These are phyloP conservation scores for Aspergillus campestris DNA, from an alignment of 495 filamentous ascomycete genomes.

Conservation along the genomic window DNA sequence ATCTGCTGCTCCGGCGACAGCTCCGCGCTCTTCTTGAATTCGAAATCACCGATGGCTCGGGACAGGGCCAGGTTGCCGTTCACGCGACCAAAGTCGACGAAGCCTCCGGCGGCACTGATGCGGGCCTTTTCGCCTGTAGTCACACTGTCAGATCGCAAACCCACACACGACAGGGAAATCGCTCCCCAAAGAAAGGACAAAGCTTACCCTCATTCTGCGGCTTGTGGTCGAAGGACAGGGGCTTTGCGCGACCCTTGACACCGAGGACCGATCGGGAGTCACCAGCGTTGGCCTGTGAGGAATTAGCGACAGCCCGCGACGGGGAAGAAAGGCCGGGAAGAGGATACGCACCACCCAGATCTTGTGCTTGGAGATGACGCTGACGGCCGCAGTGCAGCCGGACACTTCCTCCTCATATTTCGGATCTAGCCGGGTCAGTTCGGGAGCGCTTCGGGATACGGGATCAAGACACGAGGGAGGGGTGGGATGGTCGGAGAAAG, in stretches of 20 bases:
- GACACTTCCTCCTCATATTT: constrained; percentile 97
- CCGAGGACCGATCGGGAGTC: constrained; percentile 92
- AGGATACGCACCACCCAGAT: constrained; percentile 77
- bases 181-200: background rate
- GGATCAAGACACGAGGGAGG: no score
- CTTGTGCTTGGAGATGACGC: constrained; percentile 78
- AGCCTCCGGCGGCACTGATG: constrained; percentile 91
- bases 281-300: constrained; percentile 78
- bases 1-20: constrained; percentile 95
- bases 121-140: constrained; percentile 82
- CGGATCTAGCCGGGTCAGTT: constrained; percentile 56
- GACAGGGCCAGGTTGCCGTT: constrained; percentile 98
- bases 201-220: constrained; percentile 87
- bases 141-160: constrained; percentile 6
- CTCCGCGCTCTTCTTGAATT: constrained; percentile 99
- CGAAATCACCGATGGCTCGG: constrained; percentile 95
- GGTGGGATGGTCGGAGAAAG: background rate
- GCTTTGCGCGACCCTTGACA: constrained; percentile 93
- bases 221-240: constrained; percentile 96
- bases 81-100: constrained; percentile 96
- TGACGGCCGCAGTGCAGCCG: constrained; percentile 90
- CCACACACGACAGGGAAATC: background rate
- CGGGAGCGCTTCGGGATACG: background rate
- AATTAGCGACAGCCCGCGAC: constrained; percentile 6
- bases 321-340: background rate